Evolutionary conservation across 441 rosid genomes (phyloP), one percentile per base, ranked within the genome.

Genomic region (Populus hybrid): DNA sequence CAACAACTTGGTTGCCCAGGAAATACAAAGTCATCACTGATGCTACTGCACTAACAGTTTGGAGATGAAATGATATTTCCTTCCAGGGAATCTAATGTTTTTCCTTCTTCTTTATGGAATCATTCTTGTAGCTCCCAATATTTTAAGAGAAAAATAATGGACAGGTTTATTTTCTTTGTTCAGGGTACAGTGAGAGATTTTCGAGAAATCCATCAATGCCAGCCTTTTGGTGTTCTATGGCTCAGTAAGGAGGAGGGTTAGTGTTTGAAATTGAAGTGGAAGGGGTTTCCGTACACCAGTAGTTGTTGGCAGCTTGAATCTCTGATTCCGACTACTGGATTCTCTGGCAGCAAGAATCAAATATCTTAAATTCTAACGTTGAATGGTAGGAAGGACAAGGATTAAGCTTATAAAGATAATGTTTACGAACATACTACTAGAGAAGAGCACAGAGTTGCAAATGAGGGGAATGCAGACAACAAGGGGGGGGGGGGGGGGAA

Each of bases 401-500:
- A 46, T 46, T 14, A 46, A 4, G 57, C 57, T 14, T 46, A 14
- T 46, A 14, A 46, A 46, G 57, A 14, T 46, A 46, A 46, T 46
- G 19, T 46, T 46, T 14, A 46, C 0, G 57, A 46, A 46, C 57
- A 14, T 12, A 46, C 5, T 46, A 46, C 57, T 14, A 14, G 18
- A 46, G 19, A 46, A 14, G 18, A 46, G 11, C 57, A 46, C 57
- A 46, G 57, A 12, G 16, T 38, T 46, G 57, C 18, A 46, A 14
- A 46, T 46, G 57, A 46, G 57, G 50, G 53, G 18, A 46, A 11
- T 46, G 53, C 53, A 46, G 18, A 12, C 53, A 46, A 46, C 53
- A 46, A 0, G 0, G 53, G 18, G 0, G 4, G 1, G 5, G 35
- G 6, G n/a, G n/a, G n/a, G n/a, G n/a, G n/a, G n/a, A n/a, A n/a